phyloP scores from a whole-genome alignment of 306 rosid species.

The Vigna nakashimae region DNA sequence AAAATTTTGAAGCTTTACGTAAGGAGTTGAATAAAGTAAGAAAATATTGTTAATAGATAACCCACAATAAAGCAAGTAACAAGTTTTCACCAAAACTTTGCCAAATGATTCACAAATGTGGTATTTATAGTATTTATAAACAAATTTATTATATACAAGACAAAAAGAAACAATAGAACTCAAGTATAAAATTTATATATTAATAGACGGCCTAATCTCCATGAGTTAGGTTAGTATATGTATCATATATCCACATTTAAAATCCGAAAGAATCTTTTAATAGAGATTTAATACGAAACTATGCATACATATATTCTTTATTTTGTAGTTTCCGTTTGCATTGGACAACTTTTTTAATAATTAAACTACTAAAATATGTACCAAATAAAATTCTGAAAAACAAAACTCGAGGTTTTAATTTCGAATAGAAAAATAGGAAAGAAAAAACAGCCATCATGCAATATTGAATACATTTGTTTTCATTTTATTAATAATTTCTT shows the following conservation, averaged over 20 bases:
- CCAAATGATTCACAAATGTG: background rate
- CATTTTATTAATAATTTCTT: too few relatives aligned
- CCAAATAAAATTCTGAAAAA: too few relatives aligned
- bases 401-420: too few relatives aligned
- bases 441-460: too few relatives aligned
- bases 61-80: background rate
- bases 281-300: background rate
- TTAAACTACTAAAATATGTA: too few relatives aligned
- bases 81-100: background rate
- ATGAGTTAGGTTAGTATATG: background rate
- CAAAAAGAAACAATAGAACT: too few relatives aligned
- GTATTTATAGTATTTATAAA: background rate
- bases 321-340: background rate
- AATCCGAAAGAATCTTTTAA: background rate
- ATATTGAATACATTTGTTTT: too few relatives aligned
- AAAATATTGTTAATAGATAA: too few relatives aligned
- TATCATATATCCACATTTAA: background rate
- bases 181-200: too few relatives aligned
- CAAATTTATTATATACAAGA: too few relatives aligned
- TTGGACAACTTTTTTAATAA: background rate
- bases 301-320: background rate
- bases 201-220: background rate
- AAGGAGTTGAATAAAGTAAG: background rate
- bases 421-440: too few relatives aligned
- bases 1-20: background rate